phyloP scores from a whole-genome alignment of 2,329 filamentous ascomycete species.

The Curvularia eragrostidis region DNA sequence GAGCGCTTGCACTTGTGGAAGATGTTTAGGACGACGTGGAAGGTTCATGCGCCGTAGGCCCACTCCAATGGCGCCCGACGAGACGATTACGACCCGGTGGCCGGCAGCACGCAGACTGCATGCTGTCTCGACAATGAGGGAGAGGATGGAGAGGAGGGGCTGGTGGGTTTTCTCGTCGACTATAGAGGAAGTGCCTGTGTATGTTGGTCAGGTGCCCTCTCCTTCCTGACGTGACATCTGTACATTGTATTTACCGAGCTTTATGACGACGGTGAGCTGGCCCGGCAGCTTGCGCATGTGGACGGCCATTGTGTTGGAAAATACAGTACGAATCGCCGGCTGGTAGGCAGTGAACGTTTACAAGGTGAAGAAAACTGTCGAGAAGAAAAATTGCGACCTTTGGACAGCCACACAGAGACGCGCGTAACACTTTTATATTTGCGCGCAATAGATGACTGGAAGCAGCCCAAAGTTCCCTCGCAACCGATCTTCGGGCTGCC shows the following conservation, averaged over 20 bases:
- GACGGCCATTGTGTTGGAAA: constrained; percentile 36
- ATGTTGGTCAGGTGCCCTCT: constrained; percentile 41
- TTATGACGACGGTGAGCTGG: constrained; percentile 78
- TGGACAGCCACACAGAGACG: not conserved
- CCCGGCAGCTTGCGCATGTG: constrained; percentile 60
- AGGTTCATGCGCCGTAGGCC: constrained; percentile 90
- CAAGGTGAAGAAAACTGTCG: not conserved
- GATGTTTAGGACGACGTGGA: constrained; percentile 84
- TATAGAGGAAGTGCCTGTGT: constrained; percentile 92
- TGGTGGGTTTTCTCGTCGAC: constrained; percentile 96
- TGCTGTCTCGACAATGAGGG: constrained; percentile 92
- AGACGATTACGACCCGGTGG: constrained; percentile 93
- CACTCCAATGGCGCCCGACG: constrained; percentile 95
- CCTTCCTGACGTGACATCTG: constrained; percentile 22
- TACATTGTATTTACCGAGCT: constrained; percentile 69
- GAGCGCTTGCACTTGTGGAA: constrained; percentile 89
- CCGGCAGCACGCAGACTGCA: constrained; percentile 87
- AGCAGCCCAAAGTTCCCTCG: constrained; percentile 19
- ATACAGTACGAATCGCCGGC: not conserved
- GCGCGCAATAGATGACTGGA: constrained; percentile 27
- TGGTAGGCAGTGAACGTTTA: not conserved
- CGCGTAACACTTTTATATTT: not conserved
- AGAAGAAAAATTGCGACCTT: not conserved
- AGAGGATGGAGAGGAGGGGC: constrained; percentile 87
- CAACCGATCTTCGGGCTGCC: constrained; percentile 21